phyloP scores from a whole-genome alignment of 805 yeast species.

The Kodamaea nitidulidarum region DNA sequence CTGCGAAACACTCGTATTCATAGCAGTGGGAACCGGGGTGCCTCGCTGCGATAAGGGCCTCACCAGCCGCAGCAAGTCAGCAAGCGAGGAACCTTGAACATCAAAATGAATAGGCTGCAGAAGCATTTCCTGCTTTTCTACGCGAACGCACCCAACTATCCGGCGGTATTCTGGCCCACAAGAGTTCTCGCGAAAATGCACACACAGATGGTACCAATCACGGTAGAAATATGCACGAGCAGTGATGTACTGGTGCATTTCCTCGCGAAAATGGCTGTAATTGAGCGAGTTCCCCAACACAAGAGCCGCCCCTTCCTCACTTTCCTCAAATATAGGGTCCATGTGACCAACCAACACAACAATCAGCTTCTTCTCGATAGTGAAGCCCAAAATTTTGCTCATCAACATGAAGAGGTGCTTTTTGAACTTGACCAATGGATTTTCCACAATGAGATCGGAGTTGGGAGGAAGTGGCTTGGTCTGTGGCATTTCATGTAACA shows the following conservation, averaged over 20 bases:
- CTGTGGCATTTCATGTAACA: constrained; percentile 6
- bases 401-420: constrained; percentile 27
- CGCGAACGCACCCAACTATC: constrained; percentile 7
- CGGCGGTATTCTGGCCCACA: not conserved
- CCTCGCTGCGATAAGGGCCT: not conserved
- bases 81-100: constrained; percentile 1
- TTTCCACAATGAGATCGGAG: constrained; percentile 26
- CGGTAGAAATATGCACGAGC: constrained; percentile 28
- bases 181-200: constrained; percentile 4
- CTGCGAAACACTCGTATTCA: not conserved
- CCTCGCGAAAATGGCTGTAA: constrained; percentile 5
- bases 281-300: constrained; percentile 5
- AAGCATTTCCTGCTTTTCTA: constrained; percentile 4
- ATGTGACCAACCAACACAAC: constrained; percentile 29
- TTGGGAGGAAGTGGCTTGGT: constrained; percentile 21
- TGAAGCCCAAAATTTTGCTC: constrained; percentile 21
- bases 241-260: constrained; percentile 19
- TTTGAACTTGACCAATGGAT: constrained; percentile 29
- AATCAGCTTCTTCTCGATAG: constrained; percentile 23
- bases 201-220: constrained; percentile 29
- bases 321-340: constrained; percentile 23
- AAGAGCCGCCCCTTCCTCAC: constrained; percentile 2
- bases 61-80: constrained; percentile 2
- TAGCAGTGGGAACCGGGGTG: not conserved
- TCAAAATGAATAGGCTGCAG: constrained; percentile 1